Base-by-base conservation (phyloP, 1,284 basidiomycete genomes). In the Apiotrichum brassicae region DNA sequence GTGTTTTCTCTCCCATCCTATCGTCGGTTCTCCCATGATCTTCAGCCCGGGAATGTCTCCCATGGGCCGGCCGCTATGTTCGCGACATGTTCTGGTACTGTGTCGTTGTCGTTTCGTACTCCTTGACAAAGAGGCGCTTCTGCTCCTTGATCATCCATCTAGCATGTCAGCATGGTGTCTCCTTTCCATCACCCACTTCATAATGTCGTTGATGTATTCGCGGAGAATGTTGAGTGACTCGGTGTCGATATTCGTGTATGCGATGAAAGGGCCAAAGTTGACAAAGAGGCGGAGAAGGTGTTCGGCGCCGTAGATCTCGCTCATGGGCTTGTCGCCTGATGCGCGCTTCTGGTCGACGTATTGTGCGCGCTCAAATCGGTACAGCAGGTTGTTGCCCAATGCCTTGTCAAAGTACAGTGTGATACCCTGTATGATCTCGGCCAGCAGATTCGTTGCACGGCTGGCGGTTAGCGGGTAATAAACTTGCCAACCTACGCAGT, bases 371-470 rank as follows among this genome's bases (percentile, higher is more conserved):
- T 99, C 94, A 59, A 95, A 93, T 12, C 91, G 82, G 66, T 98
- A 99, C 0, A 97, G 78, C 25, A 99, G 78, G 70, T 90, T 93
- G 54, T 86, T 83, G 3, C 93, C 92, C 4, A 97, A 77, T 0
- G 88, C 84, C 42, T 77, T 88, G 72, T 98, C 91, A 69, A 98
- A 97, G 76, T 98, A 98, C 24, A 89, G 80, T 49, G 85, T 82
- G n/a, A 98, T 78, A 0, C 94, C 94, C 0, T 87, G 82, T 28
- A 91, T 77, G 46, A 97, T 85, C 32, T 93, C 93, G 20, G 84
- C 82, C 12, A 90, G 75, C 1, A 80, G 70, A 7, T 74, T 70
- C 0, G 73, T 68, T 72, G 61, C 86, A 40, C 73, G 77, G 45
- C 85, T 89, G 61, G 2, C n/a, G n/a, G n/a, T n/a, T n/a, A n/a